A percentile compares a stretch with the other conserved stretches of the same genome.
phyloP scores from a whole-genome alignment of 768 basidiomycete genomes.

The Pisolithus albus region DNA sequence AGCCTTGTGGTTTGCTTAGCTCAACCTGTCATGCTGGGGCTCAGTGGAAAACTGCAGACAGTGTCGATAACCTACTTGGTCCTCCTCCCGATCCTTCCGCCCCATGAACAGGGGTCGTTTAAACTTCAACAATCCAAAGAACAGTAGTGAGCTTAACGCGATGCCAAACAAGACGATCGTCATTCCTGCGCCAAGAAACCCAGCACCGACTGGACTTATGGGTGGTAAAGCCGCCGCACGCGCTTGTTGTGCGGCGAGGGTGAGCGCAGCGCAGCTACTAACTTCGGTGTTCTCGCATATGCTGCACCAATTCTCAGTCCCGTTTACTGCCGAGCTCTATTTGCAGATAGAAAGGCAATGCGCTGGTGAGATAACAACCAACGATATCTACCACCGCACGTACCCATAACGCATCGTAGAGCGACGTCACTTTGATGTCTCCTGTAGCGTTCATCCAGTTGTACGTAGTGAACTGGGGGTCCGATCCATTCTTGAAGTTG shows the following conservation, averaged over 20 bases:
- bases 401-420: conserved; percentile 39
- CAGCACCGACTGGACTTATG: conserved; percentile 55
- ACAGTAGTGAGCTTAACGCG: conserved; percentile 33
- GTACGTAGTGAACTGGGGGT: conserved; percentile 42
- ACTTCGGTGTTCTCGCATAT: conserved; percentile 50
- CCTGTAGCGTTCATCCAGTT: conserved; percentile 36
- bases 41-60: not conserved
- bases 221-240: conserved; percentile 28
- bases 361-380: not conserved
- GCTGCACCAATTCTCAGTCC: conserved; percentile 51
- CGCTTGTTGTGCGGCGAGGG: conserved; percentile 23
- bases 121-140: conserved; percentile 33
- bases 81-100: conserved; percentile 2
- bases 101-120: conserved; percentile 10
- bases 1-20: not conserved
- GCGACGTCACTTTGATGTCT: conserved; percentile 50
- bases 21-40: not conserved
- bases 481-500: conserved; percentile 65
- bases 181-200: conserved; percentile 59
- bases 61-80: conserved; percentile 13
- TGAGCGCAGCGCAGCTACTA: conserved; percentile 49
- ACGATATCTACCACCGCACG: conserved; percentile 4
- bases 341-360: conserved; percentile 1
- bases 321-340: conserved; percentile 45
- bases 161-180: conserved; percentile 37